phyloP scores from a whole-genome alignment of 441 rosid species.

The Aquilaria agallochum region DNA sequence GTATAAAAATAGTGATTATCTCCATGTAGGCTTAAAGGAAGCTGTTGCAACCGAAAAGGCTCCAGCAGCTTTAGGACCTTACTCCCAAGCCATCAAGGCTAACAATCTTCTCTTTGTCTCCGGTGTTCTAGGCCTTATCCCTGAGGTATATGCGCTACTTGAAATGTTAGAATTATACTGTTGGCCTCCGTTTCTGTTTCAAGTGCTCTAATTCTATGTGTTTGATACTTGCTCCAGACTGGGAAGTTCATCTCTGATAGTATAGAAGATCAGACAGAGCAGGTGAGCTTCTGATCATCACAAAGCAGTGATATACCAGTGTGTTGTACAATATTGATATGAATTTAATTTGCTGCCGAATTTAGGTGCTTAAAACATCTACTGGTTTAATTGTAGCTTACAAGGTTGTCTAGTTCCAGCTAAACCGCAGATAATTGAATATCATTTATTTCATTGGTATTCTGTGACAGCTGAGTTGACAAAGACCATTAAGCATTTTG shows the following conservation, averaged over 20 bases:
- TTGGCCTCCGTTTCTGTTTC: not conserved
- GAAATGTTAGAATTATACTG: not conserved
- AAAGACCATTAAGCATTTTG: no score
- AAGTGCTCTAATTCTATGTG: not conserved
- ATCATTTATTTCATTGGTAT: no score
- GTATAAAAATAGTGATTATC: no score
- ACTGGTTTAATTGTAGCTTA: no score
- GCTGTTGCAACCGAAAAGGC: slow-evolving; percentile 79
- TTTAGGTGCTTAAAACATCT: no score
- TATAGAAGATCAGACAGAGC: slow-evolving; percentile 16
- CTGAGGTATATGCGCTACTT: slow-evolving; percentile 51
- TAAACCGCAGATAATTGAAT: no score
- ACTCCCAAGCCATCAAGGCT: slow-evolving; percentile 90
- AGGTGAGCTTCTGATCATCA: slow-evolving; percentile 2
- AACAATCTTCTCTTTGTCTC: slow-evolving; percentile 77
- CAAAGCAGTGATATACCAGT: no score
- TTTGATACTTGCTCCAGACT: not conserved
- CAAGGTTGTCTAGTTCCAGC: no score
- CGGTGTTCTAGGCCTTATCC: slow-evolving; percentile 83
- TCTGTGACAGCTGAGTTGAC: no score
- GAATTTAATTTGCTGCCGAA: not conserved
- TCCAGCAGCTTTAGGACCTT: slow-evolving; percentile 92
- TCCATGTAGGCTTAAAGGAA: slow-evolving; percentile 50
- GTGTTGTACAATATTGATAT: not conserved
- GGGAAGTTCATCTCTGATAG: slow-evolving; percentile 12